A percentile compares a stretch with the other conserved stretches of the same genome.
Conservation (phyloP, 2,329 filamentous ascomycete genomes). For the Coleophoma eucalyptorum region DNA sequence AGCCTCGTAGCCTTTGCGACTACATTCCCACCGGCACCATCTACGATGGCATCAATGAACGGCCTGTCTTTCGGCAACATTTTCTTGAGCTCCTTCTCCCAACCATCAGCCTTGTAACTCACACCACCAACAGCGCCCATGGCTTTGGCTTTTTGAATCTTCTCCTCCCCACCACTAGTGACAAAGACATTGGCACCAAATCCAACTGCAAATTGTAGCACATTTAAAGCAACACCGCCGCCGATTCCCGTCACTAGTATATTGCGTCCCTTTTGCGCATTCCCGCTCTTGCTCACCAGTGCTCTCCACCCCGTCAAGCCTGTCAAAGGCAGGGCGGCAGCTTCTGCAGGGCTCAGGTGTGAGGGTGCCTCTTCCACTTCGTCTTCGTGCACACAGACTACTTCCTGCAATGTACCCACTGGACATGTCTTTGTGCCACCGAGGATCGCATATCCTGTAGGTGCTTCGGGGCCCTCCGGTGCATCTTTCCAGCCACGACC, state of each 20-base stretch:
- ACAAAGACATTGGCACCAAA: slow-evolving; percentile 43
- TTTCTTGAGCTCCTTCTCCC: slow-evolving; percentile 71
- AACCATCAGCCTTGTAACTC: slow-evolving; percentile 71
- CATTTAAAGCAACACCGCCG: slow-evolving; percentile 83
- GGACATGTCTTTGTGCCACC: slow-evolving; percentile 64
- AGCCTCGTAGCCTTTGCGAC: slow-evolving; percentile 64
- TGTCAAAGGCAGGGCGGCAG: slow-evolving; percentile 79
- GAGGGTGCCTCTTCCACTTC: slow-evolving; percentile 75
- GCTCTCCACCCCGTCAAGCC: slow-evolving; percentile 89
- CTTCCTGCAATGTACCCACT: slow-evolving; percentile 72
- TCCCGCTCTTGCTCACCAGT: slow-evolving; percentile 71
- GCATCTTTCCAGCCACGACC: slow-evolving; percentile 72
- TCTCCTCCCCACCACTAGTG: slow-evolving; percentile 55
- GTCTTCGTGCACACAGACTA: slow-evolving; percentile 60
- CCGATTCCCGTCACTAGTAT: slow-evolving; percentile 89
- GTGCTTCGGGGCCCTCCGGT: slow-evolving; percentile 70
- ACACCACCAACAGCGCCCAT: slow-evolving; percentile 82
- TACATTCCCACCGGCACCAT: slow-evolving; percentile 86
- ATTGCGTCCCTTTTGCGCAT: slow-evolving; percentile 62
- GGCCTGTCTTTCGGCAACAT: slow-evolving; percentile 62
- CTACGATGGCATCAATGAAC: slow-evolving; percentile 78
- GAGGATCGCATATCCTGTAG: slow-evolving; percentile 56
- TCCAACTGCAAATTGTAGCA: slow-evolving; percentile 73
- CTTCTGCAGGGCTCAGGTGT: slow-evolving; percentile 70
- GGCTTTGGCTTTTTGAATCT: slow-evolving; percentile 65